phyloP scores from a whole-genome alignment of 1,284 basidiomycete genomes.

The Hemileia vastatrix region DNA sequence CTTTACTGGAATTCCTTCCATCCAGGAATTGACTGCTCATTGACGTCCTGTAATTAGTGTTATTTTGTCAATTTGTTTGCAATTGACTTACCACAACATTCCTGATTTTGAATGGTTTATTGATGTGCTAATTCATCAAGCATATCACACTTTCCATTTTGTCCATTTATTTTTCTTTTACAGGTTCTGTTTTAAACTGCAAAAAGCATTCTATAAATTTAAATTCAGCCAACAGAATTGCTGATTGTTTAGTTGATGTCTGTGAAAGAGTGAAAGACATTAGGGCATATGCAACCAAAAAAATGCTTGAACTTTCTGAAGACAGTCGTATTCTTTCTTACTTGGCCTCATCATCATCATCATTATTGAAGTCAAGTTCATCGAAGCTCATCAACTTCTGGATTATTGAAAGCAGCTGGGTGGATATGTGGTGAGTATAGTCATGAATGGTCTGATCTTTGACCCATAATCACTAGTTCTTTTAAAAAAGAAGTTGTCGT shows the following conservation, averaged over 20 bases:
- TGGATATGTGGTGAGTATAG: constrained; percentile 94
- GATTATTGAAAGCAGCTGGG: constrained; percentile 79
- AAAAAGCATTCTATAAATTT: too few relatives aligned
- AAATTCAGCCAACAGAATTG: constrained; percentile 52
- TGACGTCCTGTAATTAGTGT: constrained; percentile 67
- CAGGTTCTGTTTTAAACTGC: too few relatives aligned
- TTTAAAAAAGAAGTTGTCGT: constrained; percentile 39
- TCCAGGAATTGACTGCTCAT: constrained; percentile 52
- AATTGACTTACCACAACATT: constrained; percentile 74
- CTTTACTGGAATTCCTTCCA: constrained; percentile 20
- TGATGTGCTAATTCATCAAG: constrained; percentile 79
- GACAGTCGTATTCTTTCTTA: constrained; percentile 66
- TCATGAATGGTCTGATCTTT: constrained; percentile 46
- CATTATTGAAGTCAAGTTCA: constrained; percentile 52
- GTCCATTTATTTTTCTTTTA: too few relatives aligned
- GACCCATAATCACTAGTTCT: constrained; percentile 49
- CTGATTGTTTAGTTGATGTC: constrained; percentile 76
- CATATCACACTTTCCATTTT: too few relatives aligned
- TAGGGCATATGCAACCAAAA: constrained; percentile 64
- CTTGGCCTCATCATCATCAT: too few relatives aligned
- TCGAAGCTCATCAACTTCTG: constrained; percentile 44
- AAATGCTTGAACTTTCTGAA: constrained; percentile 66
- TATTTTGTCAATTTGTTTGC: constrained; percentile 71
- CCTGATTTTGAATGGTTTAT: constrained; percentile 94
- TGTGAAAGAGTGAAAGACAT: constrained; percentile 68